Conservation (phyloP, 345 rosid species). For the Euphorbia peplus region DNA sequence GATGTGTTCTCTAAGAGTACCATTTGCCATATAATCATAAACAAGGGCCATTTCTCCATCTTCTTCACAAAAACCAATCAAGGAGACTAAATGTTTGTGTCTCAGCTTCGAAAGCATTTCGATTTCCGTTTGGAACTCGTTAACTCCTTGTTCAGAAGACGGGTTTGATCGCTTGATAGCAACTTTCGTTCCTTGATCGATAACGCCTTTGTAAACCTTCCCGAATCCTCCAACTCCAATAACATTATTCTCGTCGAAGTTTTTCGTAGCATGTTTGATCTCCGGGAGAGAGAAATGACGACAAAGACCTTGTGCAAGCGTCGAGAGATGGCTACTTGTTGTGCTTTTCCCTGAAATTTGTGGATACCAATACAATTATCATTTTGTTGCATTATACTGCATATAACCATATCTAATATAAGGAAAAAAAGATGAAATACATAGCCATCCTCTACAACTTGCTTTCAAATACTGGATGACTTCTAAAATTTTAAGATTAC, state of each 20-base stretch:
- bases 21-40: conserved; percentile 31
- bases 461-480: no score
- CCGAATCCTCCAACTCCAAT: conserved; percentile 38
- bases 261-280: conserved; percentile 26
- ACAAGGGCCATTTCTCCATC: conserved; percentile 30
- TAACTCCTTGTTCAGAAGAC: conserved; percentile 31
- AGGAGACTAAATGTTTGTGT: conserved; percentile 32
- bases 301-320: conserved; percentile 29
- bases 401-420: no score
- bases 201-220: conserved; percentile 30
- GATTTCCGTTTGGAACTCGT: conserved; percentile 30
- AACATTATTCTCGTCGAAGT: conserved; percentile 22
- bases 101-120: conserved; percentile 35
- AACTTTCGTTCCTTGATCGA: conserved; percentile 29
- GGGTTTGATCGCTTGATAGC: conserved; percentile 33
- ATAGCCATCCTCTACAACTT: no score
- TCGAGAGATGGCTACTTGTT: conserved; percentile 19
- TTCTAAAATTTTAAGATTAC: no score
- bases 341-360: conserved; percentile 20
- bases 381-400: no score
- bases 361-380: background rate
- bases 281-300: conserved; percentile 30
- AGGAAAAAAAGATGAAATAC: no score
- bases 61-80: conserved; percentile 28
- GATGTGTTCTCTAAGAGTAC: conserved; percentile 28